phyloP scores from a whole-genome alignment of 208 protist species.

The Trypanosoma scelopori region DNA sequence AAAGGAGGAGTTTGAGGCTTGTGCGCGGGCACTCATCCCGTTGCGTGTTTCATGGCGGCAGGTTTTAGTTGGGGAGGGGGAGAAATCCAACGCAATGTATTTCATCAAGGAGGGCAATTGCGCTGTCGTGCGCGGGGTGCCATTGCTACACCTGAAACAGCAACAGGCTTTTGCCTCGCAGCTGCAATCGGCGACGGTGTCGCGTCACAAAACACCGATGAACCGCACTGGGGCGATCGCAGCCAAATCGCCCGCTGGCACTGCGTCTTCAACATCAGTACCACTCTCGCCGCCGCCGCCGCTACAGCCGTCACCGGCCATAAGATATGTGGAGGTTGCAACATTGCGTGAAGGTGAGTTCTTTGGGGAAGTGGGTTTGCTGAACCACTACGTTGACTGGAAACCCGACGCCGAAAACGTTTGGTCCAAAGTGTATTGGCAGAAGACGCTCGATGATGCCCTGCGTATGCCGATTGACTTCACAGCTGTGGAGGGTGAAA shows the following conservation, averaged over 20 bases:
- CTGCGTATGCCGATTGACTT: constrained; percentile 19
- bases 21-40: constrained; percentile 44
- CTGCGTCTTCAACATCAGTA: no score
- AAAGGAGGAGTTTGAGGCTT: constrained; percentile 18
- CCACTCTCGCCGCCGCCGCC: background rate
- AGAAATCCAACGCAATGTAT: constrained; percentile 54
- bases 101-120: constrained; percentile 62
- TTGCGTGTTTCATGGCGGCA: constrained; percentile 47
- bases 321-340: constrained; percentile 56
- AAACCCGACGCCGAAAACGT: constrained; percentile 48
- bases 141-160: constrained; percentile 15
- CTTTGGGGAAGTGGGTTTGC: constrained; percentile 69
- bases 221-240: background rate
- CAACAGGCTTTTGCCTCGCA: background rate
- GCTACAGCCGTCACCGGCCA: background rate
- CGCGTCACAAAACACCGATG: background rate
- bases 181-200: background rate
- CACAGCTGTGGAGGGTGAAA: constrained; percentile 16
- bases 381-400: constrained; percentile 60
- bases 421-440: constrained; percentile 66
- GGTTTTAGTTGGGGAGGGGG: constrained; percentile 57
- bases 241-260: background rate
- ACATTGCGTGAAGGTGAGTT: constrained; percentile 59
- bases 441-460: constrained; percentile 33
- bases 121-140: constrained; percentile 45